Base-by-base conservation (phyloP, 306 rosid genomes). In the Castanea sativa region DNA sequence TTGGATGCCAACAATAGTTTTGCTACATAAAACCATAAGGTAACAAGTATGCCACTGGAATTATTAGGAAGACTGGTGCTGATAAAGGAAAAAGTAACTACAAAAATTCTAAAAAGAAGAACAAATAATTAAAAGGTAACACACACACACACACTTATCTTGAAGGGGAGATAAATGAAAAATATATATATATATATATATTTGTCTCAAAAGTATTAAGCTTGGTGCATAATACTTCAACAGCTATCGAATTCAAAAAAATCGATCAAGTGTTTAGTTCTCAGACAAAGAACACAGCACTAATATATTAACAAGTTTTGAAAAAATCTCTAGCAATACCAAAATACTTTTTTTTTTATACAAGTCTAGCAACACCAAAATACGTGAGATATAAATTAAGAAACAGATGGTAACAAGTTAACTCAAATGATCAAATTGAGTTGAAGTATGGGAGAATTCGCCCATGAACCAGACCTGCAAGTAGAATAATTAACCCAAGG, bases 401-500 rank as follows among this genome's bases (percentile, higher is more conserved):
- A 74, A 80, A 74, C 9, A 73, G 59, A 65, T 80, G 32, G 59
- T 32, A n/a, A 30, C 55, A 61, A 77, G 57, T 77, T 18, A 59
- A 86, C 95, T 91, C 85, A 91, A 92, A 69, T 23, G 84, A 80
- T 91, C 92, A 49, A 91, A 87, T 71, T 91, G 91, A 71, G 67
- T 38, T 68, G 91, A 87, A 73, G 85, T 91, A 68, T 91, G 91
- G 68, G 92, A 82, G 85, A 88, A 91, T 79, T 91, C 91, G 21
- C 90, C 90, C 92, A 91, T 89, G 86, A 91, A 89, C 95, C 95
- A 91, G 69, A 85, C 88, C 95, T 91, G 91, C 60, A 51, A 68
- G 84, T 77, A 69, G 85, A 75, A 56, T 21, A 65, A 41, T 76
- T 76, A 73, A 12, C 27, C 67, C 59, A 80, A 75, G 63, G 51